Percentiles rank a stretch among this genome's conserved stretches.
These are phyloP conservation scores for Boletus huronensis DNA, from an alignment of 768 basidiomycete genomes.

Conservation along the genomic window DNA sequence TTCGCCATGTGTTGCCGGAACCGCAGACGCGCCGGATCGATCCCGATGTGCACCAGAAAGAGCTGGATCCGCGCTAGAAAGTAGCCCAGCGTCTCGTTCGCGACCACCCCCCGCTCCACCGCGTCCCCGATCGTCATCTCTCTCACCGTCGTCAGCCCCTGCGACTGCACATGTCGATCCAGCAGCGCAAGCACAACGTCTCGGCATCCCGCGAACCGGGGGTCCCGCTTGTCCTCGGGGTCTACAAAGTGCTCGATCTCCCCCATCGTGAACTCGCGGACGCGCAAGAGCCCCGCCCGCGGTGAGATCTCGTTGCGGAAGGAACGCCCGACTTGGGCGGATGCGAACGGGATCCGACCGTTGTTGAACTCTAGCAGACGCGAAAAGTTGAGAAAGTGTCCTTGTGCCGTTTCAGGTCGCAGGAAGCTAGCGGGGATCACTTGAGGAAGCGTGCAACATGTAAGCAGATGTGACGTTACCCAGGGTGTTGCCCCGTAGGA, in stretches of 20 bases:
- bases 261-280: conserved; percentile 99
- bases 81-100: conserved; percentile 97
- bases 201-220: conserved; percentile 76
- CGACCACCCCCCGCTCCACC: conserved; percentile 79
- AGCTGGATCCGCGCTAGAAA: conserved; percentile 90
- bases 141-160: conserved; percentile 62
- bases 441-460: background rate
- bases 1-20: conserved; percentile 99
- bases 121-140: conserved; percentile 84
- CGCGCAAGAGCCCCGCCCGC: conserved; percentile 91
- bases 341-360: conserved; percentile 92
- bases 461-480: conserved; percentile 39
- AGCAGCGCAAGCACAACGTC: conserved; percentile 74
- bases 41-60: conserved; percentile 88
- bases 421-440: conserved; percentile 59
- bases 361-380: conserved; percentile 98
- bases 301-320: conserved; percentile 99
- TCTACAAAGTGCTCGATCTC: conserved; percentile 99
- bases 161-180: conserved; percentile 77
- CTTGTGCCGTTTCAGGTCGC: conserved; percentile 97
- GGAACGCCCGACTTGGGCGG: conserved; percentile 91
- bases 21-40: conserved; percentile 76
- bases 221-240: conserved; percentile 85
- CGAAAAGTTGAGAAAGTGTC: conserved; percentile 98
- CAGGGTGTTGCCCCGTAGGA: conserved; percentile 94